Conservation (phyloP, 805 yeast species). For the Pichia scutulata region DNA sequence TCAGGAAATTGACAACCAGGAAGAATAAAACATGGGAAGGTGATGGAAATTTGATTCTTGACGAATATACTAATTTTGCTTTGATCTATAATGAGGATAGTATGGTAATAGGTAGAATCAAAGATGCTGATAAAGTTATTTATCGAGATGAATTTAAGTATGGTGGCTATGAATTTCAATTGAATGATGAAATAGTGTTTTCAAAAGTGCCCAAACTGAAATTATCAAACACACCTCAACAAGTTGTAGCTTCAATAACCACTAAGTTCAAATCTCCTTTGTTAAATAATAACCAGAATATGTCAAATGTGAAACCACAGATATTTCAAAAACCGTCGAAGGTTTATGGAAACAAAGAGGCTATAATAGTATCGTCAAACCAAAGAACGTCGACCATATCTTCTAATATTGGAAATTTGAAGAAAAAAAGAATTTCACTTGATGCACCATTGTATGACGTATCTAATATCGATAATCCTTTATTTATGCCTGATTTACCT, state of each 20-base stretch:
- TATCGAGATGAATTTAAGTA: constrained; percentile 34
- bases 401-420: not conserved
- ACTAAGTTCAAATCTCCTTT: constrained; percentile 1
- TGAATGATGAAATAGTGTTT: constrained; percentile 35
- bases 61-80: constrained; percentile 14
- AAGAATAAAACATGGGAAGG: constrained; percentile 95
- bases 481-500: constrained; percentile 32
- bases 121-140: constrained; percentile 14
- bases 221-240: not conserved
- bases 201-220: constrained; percentile 4
- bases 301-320: not conserved
- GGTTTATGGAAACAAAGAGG: not conserved
- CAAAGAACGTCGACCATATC: not conserved
- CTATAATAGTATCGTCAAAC: not conserved
- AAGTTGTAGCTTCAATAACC: not conserved
- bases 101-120: constrained; percentile 15
- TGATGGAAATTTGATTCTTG: constrained; percentile 55
- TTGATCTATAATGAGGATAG: constrained; percentile 26
- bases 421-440: not conserved
- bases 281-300: not conserved
- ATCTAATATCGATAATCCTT: constrained; percentile 27
- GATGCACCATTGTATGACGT: constrained; percentile 34
- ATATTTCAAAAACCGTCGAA: not conserved
- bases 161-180: constrained; percentile 56
- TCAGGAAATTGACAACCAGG: constrained; percentile 64